Conservation (phyloP, 108 stramenopile genomes). For the Pseudonitzschia pungens region DNA sequence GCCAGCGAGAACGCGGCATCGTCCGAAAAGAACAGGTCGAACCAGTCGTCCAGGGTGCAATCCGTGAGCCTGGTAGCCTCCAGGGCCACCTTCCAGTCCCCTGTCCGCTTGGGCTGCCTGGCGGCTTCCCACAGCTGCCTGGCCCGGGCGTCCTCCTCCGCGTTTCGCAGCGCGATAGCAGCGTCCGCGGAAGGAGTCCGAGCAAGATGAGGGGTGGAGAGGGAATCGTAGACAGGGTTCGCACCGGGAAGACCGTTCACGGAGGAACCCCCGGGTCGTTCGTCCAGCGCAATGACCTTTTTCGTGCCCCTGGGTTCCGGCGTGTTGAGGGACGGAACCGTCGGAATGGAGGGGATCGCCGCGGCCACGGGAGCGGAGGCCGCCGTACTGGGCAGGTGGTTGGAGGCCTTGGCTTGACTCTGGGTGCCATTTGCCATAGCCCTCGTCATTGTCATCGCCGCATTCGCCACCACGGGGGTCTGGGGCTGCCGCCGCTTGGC, state of each 20-base stretch:
- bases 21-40: constrained; percentile 56
- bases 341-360: neutral
- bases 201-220: too few relatives aligned
- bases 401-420: neutral
- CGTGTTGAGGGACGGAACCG: constrained; percentile 2
- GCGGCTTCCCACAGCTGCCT: neutral
- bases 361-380: neutral
- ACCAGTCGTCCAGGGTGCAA: constrained; percentile 59
- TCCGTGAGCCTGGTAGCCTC: neutral
- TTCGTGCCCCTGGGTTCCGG: neutral
- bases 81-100: constrained; percentile 14
- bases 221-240: too few relatives aligned
- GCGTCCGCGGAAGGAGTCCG: neutral
- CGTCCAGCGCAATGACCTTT: neutral
- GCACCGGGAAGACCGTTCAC: too few relatives aligned
- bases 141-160: too few relatives aligned
- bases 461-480: neutral
- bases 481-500: neutral
- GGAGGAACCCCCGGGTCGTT: too few relatives aligned
- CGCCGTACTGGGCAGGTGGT: neutral
- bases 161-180: too few relatives aligned
- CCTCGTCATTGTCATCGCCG: too few relatives aligned
- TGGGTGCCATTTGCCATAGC: neutral
- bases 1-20: constrained; percentile 65
- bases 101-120: neutral